A percentile compares a stretch with the other conserved stretches of the same genome.
phyloP scores from a whole-genome alignment of 2,329 filamentous ascomycete genomes.

The Fusarium globosum region DNA sequence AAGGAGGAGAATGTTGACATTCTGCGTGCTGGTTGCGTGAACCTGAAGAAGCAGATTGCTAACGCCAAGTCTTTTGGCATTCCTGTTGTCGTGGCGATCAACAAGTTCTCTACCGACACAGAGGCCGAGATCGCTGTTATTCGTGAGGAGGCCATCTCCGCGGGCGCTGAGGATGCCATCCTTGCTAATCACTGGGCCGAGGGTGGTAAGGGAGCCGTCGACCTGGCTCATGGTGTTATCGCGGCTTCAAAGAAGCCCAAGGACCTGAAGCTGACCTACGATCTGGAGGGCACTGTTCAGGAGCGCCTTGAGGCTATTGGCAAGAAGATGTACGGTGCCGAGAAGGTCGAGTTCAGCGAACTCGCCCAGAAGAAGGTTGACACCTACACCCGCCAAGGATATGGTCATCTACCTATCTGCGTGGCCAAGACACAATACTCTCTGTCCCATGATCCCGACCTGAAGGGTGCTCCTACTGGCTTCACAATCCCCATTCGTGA shows the following conservation, averaged over 20 bases:
- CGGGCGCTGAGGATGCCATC: constrained; percentile 93
- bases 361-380: constrained; percentile 96
- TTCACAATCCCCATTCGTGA: constrained; percentile 96
- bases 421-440: constrained; percentile 99
- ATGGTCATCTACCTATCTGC: constrained; percentile 93
- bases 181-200: constrained; percentile 97
- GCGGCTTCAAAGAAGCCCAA: constrained; percentile 84
- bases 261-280: constrained; percentile 89
- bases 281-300: constrained; percentile 80
- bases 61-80: constrained; percentile 92
- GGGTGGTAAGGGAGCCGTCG: constrained; percentile 88
- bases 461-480: constrained; percentile 94
- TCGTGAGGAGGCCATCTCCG: constrained; percentile 88
- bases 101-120: constrained; percentile 94
- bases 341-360: constrained; percentile 90
- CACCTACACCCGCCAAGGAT: constrained; percentile 91
- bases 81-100: constrained; percentile 96
- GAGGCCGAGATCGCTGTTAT: constrained; percentile 91
- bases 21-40: constrained; percentile 89
- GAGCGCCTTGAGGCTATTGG: constrained; percentile 92
- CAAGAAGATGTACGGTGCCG: constrained; percentile 93
- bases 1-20: constrained; percentile 93
- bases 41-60: constrained; percentile 92
- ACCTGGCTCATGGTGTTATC: constrained; percentile 89
- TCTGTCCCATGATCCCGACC: constrained; percentile 87